A percentile compares a stretch with the other conserved stretches of the same genome.
These are phyloP conservation scores for Cardiospermum halicacabum DNA, from an alignment of 345 rosid species.

Conservation along the genomic window DNA sequence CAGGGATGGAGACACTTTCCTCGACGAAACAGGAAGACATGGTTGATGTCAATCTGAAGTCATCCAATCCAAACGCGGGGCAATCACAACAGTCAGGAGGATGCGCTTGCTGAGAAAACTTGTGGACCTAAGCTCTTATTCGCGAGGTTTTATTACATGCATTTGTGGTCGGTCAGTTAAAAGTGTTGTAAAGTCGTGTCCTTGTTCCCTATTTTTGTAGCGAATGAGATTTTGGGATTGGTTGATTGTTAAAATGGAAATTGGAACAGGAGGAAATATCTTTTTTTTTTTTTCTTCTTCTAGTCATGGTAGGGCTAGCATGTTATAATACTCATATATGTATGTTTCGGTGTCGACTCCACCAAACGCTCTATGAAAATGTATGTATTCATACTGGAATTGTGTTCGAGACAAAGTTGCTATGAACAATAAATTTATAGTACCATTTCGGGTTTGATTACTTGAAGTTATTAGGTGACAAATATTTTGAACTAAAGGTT, in stretches of 20 bases:
- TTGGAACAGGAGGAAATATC: constrained; percentile 17
- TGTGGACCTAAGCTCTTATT: neutral
- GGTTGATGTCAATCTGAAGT: constrained; percentile 92
- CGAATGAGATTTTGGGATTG: constrained; percentile 20
- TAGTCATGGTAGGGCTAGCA: constrained; percentile 28
- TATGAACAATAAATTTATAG: neutral
- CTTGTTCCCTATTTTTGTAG: constrained; percentile 17
- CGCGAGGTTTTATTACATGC: neutral
- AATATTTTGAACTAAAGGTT: no score
- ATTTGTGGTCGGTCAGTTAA: constrained; percentile 6
- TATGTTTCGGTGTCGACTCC: constrained; percentile 7
- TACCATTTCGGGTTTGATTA: no score
- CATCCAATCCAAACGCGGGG: constrained; percentile 59
- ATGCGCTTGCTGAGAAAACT: constrained; percentile 55
- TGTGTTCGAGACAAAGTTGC: neutral
- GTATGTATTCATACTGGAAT: constrained; percentile 6
- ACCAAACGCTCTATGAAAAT: constrained; percentile 14
- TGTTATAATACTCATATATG: constrained; percentile 14
- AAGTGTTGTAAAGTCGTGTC: constrained; percentile 25
- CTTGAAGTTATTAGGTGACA: no score
- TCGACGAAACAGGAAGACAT: constrained; percentile 87
- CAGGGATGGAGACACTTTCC: constrained; percentile 91
- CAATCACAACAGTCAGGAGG: constrained; percentile 71
- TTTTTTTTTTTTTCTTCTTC: no score
- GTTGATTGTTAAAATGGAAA: neutral